phyloP scores from a whole-genome alignment of 495 filamentous ascomycete species.

The Lophium mytilinum region DNA sequence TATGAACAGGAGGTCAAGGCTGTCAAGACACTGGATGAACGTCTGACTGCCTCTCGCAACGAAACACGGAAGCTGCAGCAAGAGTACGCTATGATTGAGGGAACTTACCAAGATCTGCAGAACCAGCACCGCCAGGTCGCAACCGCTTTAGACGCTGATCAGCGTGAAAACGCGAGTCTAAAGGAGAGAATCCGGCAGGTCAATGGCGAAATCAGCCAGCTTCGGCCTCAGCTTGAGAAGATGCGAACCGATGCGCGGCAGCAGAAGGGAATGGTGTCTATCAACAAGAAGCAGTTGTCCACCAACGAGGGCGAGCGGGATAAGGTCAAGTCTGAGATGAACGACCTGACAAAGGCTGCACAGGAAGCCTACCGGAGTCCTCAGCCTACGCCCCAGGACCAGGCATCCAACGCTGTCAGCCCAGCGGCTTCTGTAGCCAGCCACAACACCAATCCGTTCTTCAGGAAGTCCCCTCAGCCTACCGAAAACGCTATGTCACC shows the following conservation, averaged over 20 bases:
- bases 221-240: slow-evolving; percentile 86
- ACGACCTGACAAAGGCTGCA: slow-evolving; percentile 44
- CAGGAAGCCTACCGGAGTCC: slow-evolving; percentile 20
- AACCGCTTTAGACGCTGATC: slow-evolving; percentile 71
- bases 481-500: slow-evolving; percentile 53
- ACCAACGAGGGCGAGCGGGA: slow-evolving; percentile 83
- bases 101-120: slow-evolving; percentile 72
- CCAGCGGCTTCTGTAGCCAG: slow-evolving; percentile 68
- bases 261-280: slow-evolving; percentile 90
- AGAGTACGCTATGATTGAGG: slow-evolving; percentile 75
- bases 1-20: slow-evolving; percentile 90
- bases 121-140: slow-evolving; percentile 71
- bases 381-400: slow-evolving; percentile 26
- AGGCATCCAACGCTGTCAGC: slow-evolving; percentile 46
- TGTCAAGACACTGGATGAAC: slow-evolving; percentile 76
- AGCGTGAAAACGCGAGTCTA: slow-evolving; percentile 74
- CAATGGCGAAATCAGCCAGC: slow-evolving; percentile 70
- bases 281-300: slow-evolving; percentile 93
- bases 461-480: slow-evolving; percentile 60
- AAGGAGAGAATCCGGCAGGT: slow-evolving; percentile 80
- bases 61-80: slow-evolving; percentile 76
- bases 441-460: slow-evolving; percentile 82
- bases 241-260: slow-evolving; percentile 80
- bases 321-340: slow-evolving; percentile 70
- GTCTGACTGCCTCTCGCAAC: slow-evolving; percentile 61